Evolutionary conservation across 1,284 basidiomycete genomes (phyloP), one percentile per base, ranked within the genome.

Genomic region (Phaffia rhodozyma): DNA sequence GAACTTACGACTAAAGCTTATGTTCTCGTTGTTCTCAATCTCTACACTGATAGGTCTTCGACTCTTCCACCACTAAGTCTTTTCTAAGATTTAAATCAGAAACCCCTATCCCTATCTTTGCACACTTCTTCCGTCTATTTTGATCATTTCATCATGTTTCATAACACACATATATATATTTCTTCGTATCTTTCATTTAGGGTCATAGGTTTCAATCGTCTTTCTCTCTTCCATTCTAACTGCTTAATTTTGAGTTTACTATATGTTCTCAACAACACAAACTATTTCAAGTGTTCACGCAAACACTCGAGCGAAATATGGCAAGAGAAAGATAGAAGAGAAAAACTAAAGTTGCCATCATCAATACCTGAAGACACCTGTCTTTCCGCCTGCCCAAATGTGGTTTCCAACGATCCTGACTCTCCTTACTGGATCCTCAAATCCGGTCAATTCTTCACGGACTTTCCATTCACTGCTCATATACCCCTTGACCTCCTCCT

Each of bases 1-100:
- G 27, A n/a, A n/a, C 5, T n/a, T 27, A n/a, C 18, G 50, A 52
- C 27, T 52, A 34, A 27, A 18, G 48, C 48, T 27, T n/a, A n/a
- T n/a, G n/a, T n/a, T n/a, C n/a, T n/a, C n/a, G n/a, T n/a, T n/a
- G n/a, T n/a, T n/a, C n/a, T n/a, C n/a, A n/a, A 43, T 16, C 13
- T 7, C 16, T 43, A 16, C 13, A 2, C 16, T 43, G 2, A 43
- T 43, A 43, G 38, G 38, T 57, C 55, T 66, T 23, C 55, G 64
- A 29, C 60, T 66, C 25, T 66, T 66, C 64, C 64, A 66, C 60
- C 64, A 66, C 64, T 66, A 66, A 38, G 30, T 50, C 34, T 20
- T 43, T 21, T 18, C 5, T 25, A 2, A 43, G 38, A 7, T 43
- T 2, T 43, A 43, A 43, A 11, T 2, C 5, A 43, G 16, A 43